Conservation (phyloP, 2,329 filamentous ascomycete species). For the Phialemonium atrogriseum region DNA sequence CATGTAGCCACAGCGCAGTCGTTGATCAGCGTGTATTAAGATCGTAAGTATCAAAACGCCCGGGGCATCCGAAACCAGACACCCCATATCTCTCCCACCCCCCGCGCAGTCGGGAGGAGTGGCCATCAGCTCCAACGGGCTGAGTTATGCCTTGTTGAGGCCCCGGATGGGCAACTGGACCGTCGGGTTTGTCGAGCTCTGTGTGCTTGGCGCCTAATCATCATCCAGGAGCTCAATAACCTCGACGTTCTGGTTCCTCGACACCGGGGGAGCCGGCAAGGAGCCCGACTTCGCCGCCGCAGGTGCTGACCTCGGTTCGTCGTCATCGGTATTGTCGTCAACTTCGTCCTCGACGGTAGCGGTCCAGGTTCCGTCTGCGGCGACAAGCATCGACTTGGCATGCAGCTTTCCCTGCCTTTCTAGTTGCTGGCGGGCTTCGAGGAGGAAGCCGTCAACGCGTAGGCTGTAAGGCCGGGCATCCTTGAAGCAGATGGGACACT, state of each 20-base stretch:
- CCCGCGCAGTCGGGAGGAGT: no score
- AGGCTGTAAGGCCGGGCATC: conserved; percentile 71
- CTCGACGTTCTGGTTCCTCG: conserved; percentile 2
- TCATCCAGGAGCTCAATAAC: conserved; percentile 6
- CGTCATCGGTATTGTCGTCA: conserved; percentile 23
- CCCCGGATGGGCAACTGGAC: no score
- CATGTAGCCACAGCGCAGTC: no score
- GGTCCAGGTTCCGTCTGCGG: conserved; percentile 58
- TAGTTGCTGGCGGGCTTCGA: conserved; percentile 50
- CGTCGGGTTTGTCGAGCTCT: no score
- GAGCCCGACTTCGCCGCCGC: neutral
- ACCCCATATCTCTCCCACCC: no score
- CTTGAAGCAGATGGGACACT: conserved; percentile 71
- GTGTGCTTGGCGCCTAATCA: conserved; percentile 1
- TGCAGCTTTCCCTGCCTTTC: conserved; percentile 35
- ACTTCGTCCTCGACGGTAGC: conserved; percentile 25
- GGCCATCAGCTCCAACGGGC: no score
- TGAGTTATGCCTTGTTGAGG: no score
- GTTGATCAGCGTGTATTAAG: no score
- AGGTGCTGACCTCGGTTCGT: conserved; percentile 5
- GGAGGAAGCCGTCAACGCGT: conserved; percentile 65
- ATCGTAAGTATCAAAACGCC: no score
- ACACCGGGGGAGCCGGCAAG: neutral
- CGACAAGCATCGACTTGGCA: conserved; percentile 53
- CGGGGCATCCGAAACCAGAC: no score